These are phyloP conservation scores for Colletotrichum salicis DNA, from an alignment of 2,329 filamentous ascomycete species.

Conservation along the genomic window DNA sequence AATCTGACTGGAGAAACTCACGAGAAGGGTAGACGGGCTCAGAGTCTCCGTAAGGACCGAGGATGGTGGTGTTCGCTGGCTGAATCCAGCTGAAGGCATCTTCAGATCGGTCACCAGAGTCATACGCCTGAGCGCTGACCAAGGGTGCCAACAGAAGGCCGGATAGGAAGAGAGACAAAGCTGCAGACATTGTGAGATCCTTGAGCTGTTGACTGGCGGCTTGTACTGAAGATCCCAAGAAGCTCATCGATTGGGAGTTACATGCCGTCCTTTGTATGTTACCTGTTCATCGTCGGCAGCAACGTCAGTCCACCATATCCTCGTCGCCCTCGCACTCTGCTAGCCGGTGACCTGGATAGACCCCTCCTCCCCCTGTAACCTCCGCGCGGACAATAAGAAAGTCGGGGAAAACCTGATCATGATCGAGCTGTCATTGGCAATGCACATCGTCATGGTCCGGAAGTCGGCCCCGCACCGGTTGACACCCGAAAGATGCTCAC, in stretches of 20 bases:
- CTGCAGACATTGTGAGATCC: conserved; percentile 36
- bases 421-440: conserved; percentile 4
- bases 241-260: not conserved
- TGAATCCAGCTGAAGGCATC: conserved; percentile 52
- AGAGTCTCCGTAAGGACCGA: conserved; percentile 52
- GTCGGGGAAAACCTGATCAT: conserved; percentile 19
- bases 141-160: conserved; percentile 44
- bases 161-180: conserved; percentile 58
- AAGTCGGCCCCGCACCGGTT: conserved; percentile 26
- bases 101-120: conserved; percentile 37
- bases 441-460: conserved; percentile 15
- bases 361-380: not conserved
- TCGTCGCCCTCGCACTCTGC: not conserved
- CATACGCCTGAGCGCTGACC: conserved; percentile 43
- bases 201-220: conserved; percentile 26
- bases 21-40: conserved; percentile 49
- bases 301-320: conserved; percentile 14
- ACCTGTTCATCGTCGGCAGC: not conserved
- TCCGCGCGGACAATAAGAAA: conserved; percentile 1
- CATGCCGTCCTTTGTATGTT: conserved; percentile 21
- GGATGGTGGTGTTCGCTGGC: conserved; percentile 52
- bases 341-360: not conserved
- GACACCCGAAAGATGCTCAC: not conserved
- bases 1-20: conserved; percentile 39
- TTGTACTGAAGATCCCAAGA: conserved; percentile 22